Evolutionary conservation across 164 flowering plant species (phyloP), one percentile per base, ranked within the genome.

Genomic region (Magnolia kwangsiensis): DNA sequence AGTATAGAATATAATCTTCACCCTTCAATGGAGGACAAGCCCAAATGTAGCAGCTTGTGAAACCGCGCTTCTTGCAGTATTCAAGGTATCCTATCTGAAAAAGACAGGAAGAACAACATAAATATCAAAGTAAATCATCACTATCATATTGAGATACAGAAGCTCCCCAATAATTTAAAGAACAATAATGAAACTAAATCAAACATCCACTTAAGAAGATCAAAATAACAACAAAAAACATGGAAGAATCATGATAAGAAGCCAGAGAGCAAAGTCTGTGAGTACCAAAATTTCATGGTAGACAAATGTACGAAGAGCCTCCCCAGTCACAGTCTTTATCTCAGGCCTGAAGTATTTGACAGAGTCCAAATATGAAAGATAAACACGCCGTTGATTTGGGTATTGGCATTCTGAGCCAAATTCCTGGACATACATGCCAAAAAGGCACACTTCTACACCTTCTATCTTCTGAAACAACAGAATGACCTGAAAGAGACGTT

Each of bases 1-100:
- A 96, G 80, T 96, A 96, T 68, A 96, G 81, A 7, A 96, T 96
- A 84, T 96, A 94, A 80, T 96, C 99, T 86, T 96, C 99, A 74
- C 99, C 99, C 90, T 94, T 96, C 76, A 96, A 73, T 37, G 99
- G 99, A 75, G 99, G 99, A 81, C 99, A 96, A 67, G 99, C 99
- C 99, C 99, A 96, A 79, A 96, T 96, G 73, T 96, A 96, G 83
- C 99, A 96, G 81, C 99, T 94, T 14, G 97, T 87, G 81, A 96
- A 96, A 74, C 99, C 99, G 23, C 99, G 89, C 69, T 68, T 79
- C 85, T 96, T 96, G 88, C 99, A 96, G 80, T 94, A 93, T 73
- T 96, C 99, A 66, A 96, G 93, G 79, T 96, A 96, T 72, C 96
- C 99, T 76, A 96, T 96, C 99, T 96, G 87, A 20, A 83, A 78